Evolutionary conservation across 768 basidiomycete species (phyloP).

Genomic region (Leccinum variicolor): DNA sequence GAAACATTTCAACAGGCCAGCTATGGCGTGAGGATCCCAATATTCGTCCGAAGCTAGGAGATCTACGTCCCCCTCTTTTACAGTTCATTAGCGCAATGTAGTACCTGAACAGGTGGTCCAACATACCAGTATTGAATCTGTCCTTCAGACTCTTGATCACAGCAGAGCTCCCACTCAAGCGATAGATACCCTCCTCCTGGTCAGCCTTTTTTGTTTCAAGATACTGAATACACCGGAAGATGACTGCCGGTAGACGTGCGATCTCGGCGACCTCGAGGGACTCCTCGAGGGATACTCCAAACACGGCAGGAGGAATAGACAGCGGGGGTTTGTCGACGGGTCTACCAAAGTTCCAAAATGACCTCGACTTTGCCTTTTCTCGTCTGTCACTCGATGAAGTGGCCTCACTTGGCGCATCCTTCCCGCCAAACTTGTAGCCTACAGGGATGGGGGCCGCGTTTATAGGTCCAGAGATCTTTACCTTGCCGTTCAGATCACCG

Average conservation of each 20-base stretch:
- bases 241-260: constrained; percentile 87
- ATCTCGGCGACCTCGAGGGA: constrained; percentile 87
- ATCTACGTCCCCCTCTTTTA: constrained; percentile 91
- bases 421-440: constrained; percentile 87
- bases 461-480: constrained; percentile 88
- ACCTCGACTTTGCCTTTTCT: constrained; percentile 88
- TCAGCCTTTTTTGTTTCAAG: constrained; percentile 92
- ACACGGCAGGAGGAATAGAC: constrained; percentile 68
- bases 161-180: constrained; percentile 90
- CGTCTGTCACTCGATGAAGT: constrained; percentile 60
- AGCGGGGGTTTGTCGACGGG: constrained; percentile 43
- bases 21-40: constrained; percentile 97
- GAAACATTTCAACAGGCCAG: constrained; percentile 91
- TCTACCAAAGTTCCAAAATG: constrained; percentile 91
- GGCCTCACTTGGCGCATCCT: constrained; percentile 52
- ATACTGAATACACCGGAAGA: constrained; percentile 95
- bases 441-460: constrained; percentile 81
- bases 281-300: constrained; percentile 85
- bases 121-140: constrained; percentile 83
- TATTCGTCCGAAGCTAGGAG: constrained; percentile 84
- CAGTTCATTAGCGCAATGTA: constrained; percentile 5
- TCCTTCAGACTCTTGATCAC: constrained; percentile 94
- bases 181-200: constrained; percentile 96
- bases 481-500: constrained; percentile 57
- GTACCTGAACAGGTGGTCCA: background rate